Evolutionary conservation across 2,329 filamentous ascomycete species (phyloP).

Genomic region (Cladosporium sp.): DNA sequence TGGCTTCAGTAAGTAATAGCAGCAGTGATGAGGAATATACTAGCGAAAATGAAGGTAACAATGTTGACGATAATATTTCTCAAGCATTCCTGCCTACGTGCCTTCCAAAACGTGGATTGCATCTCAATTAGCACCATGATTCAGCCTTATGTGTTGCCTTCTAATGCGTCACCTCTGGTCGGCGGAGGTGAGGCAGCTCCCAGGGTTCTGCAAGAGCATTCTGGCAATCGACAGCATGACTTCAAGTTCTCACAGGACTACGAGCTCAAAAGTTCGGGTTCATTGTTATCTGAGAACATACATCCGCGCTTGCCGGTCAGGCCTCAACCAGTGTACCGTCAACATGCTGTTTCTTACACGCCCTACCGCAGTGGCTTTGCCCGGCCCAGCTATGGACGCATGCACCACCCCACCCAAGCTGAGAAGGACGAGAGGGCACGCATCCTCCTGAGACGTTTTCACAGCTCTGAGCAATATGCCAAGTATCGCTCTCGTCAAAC

Average conservation of each 20-base stretch:
- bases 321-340: conserved; percentile 13
- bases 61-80: too few relatives aligned
- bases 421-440: conserved; percentile 14
- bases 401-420: neutral
- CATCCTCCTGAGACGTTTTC: conserved; percentile 28
- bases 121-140: conserved; percentile 29
- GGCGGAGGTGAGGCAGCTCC: conserved; percentile 29
- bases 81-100: conserved; percentile 35
- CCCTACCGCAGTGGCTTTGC: conserved; percentile 12
- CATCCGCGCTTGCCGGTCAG: conserved; percentile 10
- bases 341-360: neutral
- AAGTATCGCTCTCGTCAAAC: conserved; percentile 49
- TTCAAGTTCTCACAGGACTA: conserved; percentile 16
- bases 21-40: too few relatives aligned
- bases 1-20: too few relatives aligned
- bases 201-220: conserved; percentile 44
- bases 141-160: conserved; percentile 42
- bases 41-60: too few relatives aligned
- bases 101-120: conserved; percentile 27
- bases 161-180: conserved; percentile 43
- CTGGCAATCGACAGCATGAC: conserved; percentile 40
- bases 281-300: conserved; percentile 33
- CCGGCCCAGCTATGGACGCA: conserved; percentile 1
- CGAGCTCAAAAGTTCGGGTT: conserved; percentile 35
- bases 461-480: conserved; percentile 43